Conservation (phyloP, 345 rosid species). For the Nephelium lappaceum region DNA sequence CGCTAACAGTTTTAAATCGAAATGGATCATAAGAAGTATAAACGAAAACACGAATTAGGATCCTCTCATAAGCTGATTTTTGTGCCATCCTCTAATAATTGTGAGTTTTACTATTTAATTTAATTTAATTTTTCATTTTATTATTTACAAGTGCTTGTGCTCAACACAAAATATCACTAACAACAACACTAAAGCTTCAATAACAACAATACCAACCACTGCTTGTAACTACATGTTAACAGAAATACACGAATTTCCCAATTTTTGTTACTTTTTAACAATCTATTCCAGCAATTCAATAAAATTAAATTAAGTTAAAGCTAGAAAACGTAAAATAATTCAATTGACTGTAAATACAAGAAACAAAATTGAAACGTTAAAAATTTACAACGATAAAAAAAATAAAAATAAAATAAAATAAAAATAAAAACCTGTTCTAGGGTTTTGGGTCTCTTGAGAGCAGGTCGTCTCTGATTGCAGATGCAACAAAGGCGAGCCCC, state of each 20-base stretch:
- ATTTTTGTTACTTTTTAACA: too few species aligned
- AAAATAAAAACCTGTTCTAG: constrained; percentile 61
- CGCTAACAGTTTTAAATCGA: neutral
- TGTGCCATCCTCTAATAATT: too few species aligned
- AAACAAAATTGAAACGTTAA: neutral
- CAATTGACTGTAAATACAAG: neutral
- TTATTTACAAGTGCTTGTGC: too few species aligned
- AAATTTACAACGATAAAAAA: neutral
- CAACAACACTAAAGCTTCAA: neutral
- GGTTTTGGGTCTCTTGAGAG: constrained; percentile 90
- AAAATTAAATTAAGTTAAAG: too few species aligned
- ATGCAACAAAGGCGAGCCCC: constrained; percentile 60
- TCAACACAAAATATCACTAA: too few species aligned
- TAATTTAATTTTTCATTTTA: too few species aligned
- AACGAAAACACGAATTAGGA: neutral
- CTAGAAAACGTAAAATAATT: too few species aligned
- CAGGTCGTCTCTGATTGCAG: constrained; percentile 63
- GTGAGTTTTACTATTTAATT: too few species aligned
- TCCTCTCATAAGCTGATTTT: too few species aligned
- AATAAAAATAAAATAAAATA: neutral
- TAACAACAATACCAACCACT: neutral
- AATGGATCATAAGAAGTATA: neutral
- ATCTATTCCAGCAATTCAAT: too few species aligned
- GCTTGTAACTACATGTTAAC: neutral
- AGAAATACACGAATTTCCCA: too few species aligned